phyloP scores from a whole-genome alignment of 345 rosid genomes.

The Balakata baccata region DNA sequence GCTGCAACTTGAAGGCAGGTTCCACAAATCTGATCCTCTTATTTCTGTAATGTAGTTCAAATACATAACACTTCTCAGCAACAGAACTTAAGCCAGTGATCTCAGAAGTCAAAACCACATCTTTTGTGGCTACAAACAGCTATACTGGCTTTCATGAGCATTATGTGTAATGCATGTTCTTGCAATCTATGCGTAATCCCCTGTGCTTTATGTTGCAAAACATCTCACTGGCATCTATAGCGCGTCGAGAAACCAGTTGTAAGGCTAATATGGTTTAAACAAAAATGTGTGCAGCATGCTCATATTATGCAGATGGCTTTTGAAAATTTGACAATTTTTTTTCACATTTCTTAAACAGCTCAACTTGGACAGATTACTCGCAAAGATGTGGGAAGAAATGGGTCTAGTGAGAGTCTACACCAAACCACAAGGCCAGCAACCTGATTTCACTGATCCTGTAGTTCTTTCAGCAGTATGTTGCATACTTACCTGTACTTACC shows the following conservation, averaged over 20 bases:
- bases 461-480: conserved; percentile 84
- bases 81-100: background rate
- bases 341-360: conserved; percentile 52
- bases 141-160: no score
- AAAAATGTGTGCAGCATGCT: background rate
- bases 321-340: conserved; percentile 5
- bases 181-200: no score
- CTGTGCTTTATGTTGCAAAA: no score
- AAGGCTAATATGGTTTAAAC: no score
- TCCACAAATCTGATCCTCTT: background rate
- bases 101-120: no score
- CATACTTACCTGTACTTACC: background rate
- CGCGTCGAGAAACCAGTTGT: no score
- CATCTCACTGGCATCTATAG: no score
- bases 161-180: no score
- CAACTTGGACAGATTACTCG: conserved; percentile 89
- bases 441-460: conserved; percentile 86
- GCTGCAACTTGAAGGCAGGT: conserved; percentile 93
- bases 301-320: conserved; percentile 5
- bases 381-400: conserved; percentile 98
- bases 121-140: background rate
- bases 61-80: conserved; percentile 1
- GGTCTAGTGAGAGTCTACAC: conserved; percentile 94
- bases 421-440: conserved; percentile 99
- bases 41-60: background rate